Conservation (phyloP, 2,329 filamentous ascomycete species). For the Mycosphaerelloides madeirae region DNA sequence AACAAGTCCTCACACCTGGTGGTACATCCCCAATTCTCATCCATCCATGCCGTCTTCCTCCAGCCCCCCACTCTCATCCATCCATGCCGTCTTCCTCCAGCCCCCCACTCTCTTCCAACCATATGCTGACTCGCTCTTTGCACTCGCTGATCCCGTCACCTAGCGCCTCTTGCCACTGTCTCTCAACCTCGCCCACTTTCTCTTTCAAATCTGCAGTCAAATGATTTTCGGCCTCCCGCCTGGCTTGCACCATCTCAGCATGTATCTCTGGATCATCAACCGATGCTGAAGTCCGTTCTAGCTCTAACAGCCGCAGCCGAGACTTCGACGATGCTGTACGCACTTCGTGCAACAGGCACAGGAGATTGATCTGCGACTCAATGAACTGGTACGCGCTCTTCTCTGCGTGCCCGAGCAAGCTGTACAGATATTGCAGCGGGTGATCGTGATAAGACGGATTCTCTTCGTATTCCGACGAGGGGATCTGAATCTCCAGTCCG, state of each 20-base stretch:
- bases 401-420: slow-evolving; percentile 76
- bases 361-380: slow-evolving; percentile 83
- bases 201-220: slow-evolving; percentile 87
- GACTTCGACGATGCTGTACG: slow-evolving; percentile 71
- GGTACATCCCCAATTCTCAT: slow-evolving; percentile 16
- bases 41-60: slow-evolving; percentile 60
- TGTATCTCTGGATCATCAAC: slow-evolving; percentile 36
- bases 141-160: slow-evolving; percentile 69
- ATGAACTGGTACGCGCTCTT: slow-evolving; percentile 97
- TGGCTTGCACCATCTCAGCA: slow-evolving; percentile 53
- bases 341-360: slow-evolving; percentile 87
- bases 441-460: slow-evolving; percentile 76
- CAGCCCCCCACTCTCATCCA: slow-evolving; percentile 35
- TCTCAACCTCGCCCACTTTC: slow-evolving; percentile 83
- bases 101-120: slow-evolving; percentile 71
- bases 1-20: too few species aligned
- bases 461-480: slow-evolving; percentile 72
- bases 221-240: slow-evolving; percentile 61
- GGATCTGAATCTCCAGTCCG: slow-evolving; percentile 70
- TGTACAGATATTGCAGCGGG: slow-evolving; percentile 87
- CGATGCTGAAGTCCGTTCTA: slow-evolving; percentile 47
- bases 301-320: slow-evolving; percentile 62
- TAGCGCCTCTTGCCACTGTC: slow-evolving; percentile 85
- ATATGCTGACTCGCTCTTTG: slow-evolving; percentile 68
- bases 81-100: slow-evolving; percentile 66